Base-by-base conservation (phyloP, 1,284 basidiomycete genomes). In the Rhodotorula sp. region DNA sequence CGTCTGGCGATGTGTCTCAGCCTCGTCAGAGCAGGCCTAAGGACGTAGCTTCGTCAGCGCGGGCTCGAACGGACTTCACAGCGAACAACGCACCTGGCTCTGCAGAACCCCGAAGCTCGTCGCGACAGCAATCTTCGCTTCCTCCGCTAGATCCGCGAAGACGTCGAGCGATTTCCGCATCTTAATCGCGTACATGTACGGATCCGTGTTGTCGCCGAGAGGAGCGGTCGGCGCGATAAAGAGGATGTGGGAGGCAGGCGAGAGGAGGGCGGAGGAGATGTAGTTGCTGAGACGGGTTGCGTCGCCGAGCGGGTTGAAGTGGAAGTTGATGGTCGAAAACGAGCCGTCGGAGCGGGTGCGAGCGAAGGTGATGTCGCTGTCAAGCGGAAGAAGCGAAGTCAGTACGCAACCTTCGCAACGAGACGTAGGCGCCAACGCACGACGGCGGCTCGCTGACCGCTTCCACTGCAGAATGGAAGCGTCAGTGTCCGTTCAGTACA, bases 231-330 rank as follows among this genome's bases (percentile, higher is more conserved):
- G 30, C 24, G 47, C 51, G 46, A 28, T 37, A 52, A 64, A 60
- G 54, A 55, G 64, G 26, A 68, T 51, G 66, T 68, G 66, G 18
- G 62, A 20, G 20, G 66, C 26, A 1, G 61, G 66, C 24, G 56
- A 30, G 13, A 48, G 51, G 40, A 68, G 53, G n/a, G 51, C 24
- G 3, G 26, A 24, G 52, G 64, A 34, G 54, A 40, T 18, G 47
- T 26, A 63, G 26, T 22, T 10, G 24, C 15, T 8, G 46, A 68
- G 51, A 16, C 50, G 15, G 13, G 18, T 15, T 8, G 26, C 22
- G 30, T 54, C 30, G 44, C 56, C 66, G n/a, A 51, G 24, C 1
- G 62, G 62, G 15, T 55, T n/a, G 62, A 60, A 67, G 51, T 47
- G 56, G 56, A 67, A 67, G 50, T 54, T 50, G 0, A 67, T 46